Conservation (phyloP, 148 eudicot species). For the Pouteria glomerata region DNA sequence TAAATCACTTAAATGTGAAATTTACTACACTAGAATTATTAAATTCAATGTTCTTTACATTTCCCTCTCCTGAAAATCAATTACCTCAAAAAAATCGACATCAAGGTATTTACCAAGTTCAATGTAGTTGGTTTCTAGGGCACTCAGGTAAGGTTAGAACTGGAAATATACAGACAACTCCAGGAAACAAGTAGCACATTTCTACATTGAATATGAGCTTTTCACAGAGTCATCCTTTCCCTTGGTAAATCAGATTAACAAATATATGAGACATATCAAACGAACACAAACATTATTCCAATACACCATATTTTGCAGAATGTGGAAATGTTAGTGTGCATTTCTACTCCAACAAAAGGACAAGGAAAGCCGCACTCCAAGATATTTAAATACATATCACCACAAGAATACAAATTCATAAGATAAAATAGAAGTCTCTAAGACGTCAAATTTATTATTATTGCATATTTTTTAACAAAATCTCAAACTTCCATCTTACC, state of each 20-base stretch:
- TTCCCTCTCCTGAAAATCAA: neutral
- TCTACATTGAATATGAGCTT: neutral
- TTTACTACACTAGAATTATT: neutral
- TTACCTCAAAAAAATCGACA: neutral
- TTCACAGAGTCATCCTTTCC: neutral
- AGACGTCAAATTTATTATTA: neutral
- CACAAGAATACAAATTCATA: neutral
- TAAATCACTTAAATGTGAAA: neutral
- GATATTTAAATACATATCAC: too few species aligned
- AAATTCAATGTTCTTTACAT: neutral
- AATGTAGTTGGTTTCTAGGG: neutral
- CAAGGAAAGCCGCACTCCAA: too few species aligned
- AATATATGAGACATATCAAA: neutral
- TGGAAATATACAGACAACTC: too few species aligned
- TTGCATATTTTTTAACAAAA: neutral
- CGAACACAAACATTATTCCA: neutral
- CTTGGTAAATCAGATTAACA: neutral
- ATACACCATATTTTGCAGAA: slow-evolving; percentile 10
- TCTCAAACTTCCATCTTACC: slow-evolving; percentile 35
- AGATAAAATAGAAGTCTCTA: neutral
- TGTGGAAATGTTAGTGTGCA: neutral
- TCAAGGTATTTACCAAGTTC: neutral
- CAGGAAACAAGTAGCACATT: too few species aligned
- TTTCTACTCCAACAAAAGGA: neutral
- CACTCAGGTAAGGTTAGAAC: neutral